Evolutionary conservation across 495 filamentous ascomycete genomes (phyloP).

Genomic region (Apodospora peruviana): DNA sequence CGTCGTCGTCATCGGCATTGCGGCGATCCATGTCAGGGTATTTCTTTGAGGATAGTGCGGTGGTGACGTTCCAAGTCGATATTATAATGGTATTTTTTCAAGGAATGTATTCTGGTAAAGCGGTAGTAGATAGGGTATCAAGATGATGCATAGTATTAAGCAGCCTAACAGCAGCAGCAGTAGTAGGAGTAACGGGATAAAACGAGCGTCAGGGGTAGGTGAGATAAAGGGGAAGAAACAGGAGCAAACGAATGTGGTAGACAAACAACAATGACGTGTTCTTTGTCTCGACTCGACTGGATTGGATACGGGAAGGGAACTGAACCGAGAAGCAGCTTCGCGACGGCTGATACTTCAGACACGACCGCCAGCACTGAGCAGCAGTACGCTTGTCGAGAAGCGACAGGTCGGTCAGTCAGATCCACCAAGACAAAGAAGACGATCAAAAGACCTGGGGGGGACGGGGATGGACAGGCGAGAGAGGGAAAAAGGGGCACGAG

Average conservation of each 20-base stretch:
- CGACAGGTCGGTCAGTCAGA: too few species aligned
- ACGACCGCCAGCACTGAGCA: too few species aligned
- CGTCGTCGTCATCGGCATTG: constrained; percentile 1
- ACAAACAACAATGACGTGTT: constrained; percentile 9
- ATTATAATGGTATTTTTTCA: not conserved
- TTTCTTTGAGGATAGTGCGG: too few species aligned
- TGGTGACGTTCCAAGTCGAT: too few species aligned
- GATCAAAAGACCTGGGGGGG: not conserved
- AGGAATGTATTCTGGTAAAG: not conserved
- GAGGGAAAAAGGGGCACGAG: constrained; percentile 8
- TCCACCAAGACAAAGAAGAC: not conserved
- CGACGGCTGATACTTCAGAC: not conserved
- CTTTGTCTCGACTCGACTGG: not conserved
- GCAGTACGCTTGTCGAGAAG: too few species aligned
- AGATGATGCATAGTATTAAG: constrained; percentile 14
- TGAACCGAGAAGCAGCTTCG: not conserved
- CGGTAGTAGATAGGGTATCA: constrained; percentile 8
- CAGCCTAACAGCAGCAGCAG: constrained; percentile 1
- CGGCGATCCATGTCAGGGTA: too few species aligned
- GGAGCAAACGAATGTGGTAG: constrained; percentile 9
- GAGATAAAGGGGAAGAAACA: too few species aligned
- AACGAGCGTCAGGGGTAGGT: not conserved
- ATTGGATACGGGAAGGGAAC: not conserved
- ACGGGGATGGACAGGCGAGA: not conserved
- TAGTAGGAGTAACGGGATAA: not conserved